Evolutionary conservation across 1,284 basidiomycete genomes (phyloP).

Genomic region (Trametes sp.): DNA sequence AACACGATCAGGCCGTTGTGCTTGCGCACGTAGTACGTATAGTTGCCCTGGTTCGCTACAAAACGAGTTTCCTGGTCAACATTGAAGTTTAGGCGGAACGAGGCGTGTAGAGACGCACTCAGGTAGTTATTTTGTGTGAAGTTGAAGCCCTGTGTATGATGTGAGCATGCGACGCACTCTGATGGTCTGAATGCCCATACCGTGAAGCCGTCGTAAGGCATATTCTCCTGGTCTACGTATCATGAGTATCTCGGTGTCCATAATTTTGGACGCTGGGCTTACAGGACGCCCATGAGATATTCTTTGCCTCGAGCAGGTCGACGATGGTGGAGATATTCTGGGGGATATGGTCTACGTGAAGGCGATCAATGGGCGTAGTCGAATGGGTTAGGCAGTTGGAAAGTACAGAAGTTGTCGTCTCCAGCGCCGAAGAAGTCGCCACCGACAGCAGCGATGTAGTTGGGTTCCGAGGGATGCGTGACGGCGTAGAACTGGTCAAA

Average conservation of each 20-base stretch:
- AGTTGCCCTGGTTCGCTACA: slow-evolving; percentile 45
- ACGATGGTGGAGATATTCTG: slow-evolving; percentile 63
- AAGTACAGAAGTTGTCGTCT: slow-evolving; percentile 53
- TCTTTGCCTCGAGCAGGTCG: slow-evolving; percentile 68
- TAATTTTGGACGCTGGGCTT: background rate
- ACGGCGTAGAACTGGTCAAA: slow-evolving; percentile 62
- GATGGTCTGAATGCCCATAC: slow-evolving; percentile 4
- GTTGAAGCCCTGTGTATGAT: slow-evolving; percentile 41
- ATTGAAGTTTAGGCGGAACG: background rate
- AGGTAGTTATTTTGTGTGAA: slow-evolving; percentile 55
- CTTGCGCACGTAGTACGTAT: slow-evolving; percentile 64
- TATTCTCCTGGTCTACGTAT: slow-evolving; percentile 60
- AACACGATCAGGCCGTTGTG: slow-evolving; percentile 67
- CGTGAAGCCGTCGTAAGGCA: slow-evolving; percentile 61
- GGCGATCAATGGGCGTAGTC: background rate
- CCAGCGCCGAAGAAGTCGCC: slow-evolving; percentile 68
- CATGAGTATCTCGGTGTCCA: background rate
- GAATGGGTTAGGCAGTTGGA: background rate
- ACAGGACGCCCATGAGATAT: slow-evolving; percentile 60
- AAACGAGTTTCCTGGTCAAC: background rate
- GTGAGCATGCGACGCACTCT: too few species aligned
- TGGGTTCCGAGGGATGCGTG: slow-evolving; percentile 72
- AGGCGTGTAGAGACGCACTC: slow-evolving; percentile 39
- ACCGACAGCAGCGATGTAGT: slow-evolving; percentile 57
- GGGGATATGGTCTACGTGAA: slow-evolving; percentile 35